Evolutionary conservation across 2,329 filamentous ascomycete species (phyloP).

Genomic region (Aspergillus luchuensis): DNA sequence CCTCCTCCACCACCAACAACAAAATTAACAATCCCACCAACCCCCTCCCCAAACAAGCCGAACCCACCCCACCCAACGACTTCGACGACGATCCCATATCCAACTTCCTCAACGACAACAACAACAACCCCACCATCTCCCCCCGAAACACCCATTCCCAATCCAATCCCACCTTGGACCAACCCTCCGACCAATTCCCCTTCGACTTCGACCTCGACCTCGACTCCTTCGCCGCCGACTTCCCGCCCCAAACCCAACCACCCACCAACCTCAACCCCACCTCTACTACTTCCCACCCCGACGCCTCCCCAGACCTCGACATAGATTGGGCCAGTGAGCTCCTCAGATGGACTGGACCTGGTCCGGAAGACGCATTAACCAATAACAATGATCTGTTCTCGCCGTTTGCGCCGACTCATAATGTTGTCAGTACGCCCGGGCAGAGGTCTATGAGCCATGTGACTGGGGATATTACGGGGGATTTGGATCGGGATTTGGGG

Average conservation of each 20-base stretch:
- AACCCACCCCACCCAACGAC: slow-evolving; percentile 26
- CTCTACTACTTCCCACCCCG: slow-evolving; percentile 8
- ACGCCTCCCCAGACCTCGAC: slow-evolving; percentile 18
- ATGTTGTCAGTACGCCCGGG: slow-evolving; percentile 10
- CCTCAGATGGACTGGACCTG: slow-evolving; percentile 27
- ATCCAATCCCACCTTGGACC: slow-evolving; percentile 16
- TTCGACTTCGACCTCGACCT: slow-evolving; percentile 25
- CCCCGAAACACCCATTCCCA: not conserved
- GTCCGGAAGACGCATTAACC: slow-evolving; percentile 8
- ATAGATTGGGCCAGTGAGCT: slow-evolving; percentile 37
- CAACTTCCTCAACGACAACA: slow-evolving; percentile 8
- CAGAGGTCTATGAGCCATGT: slow-evolving; percentile 7
- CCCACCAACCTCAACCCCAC: too few relatives aligned
- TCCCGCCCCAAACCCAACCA: slow-evolving; percentile 7
- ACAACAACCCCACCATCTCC: slow-evolving; percentile 4
- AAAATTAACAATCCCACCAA: not conserved
- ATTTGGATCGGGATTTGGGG: slow-evolving; percentile 42
- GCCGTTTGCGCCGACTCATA: not conserved
- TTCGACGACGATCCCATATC: slow-evolving; percentile 29
- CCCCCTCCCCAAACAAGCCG: slow-evolving; percentile 10
- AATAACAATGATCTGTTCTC: not conserved
- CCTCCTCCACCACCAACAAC: not conserved
- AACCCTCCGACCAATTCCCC: slow-evolving; percentile 19
- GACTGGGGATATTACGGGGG: slow-evolving; percentile 36
- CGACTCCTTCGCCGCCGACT: slow-evolving; percentile 25